A percentile compares a stretch with the other conserved stretches of the same genome.
Evolutionary conservation across 805 yeast genomes (phyloP).

Genomic region (Saccharomycopsis sp.): DNA sequence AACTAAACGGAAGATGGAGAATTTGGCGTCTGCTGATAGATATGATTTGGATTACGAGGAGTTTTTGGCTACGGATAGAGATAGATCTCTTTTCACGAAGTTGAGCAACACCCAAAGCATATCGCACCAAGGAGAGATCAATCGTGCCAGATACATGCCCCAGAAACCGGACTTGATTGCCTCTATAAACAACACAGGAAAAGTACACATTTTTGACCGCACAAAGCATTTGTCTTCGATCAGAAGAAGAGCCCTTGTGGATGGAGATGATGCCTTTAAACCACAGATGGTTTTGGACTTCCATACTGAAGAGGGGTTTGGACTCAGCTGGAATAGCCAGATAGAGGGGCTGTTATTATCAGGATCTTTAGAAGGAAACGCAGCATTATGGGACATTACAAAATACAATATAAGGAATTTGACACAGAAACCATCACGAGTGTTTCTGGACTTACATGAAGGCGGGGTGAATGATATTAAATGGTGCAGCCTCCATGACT

Average conservation of each 20-base stretch:
- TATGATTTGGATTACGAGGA: slow-evolving; percentile 13
- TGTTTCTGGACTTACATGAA: slow-evolving; percentile 28
- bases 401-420: slow-evolving; percentile 30
- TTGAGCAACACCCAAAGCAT: slow-evolving; percentile 41
- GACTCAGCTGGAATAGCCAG: slow-evolving; percentile 67
- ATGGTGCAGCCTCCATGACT: slow-evolving; percentile 60
- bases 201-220: slow-evolving; percentile 64
- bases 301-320: slow-evolving; percentile 53
- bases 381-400: slow-evolving; percentile 64
- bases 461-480: slow-evolving; percentile 64
- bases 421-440: slow-evolving; percentile 23
- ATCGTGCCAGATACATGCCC: slow-evolving; percentile 68
- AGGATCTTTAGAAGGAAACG: slow-evolving; percentile 57
- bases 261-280: slow-evolving; percentile 29
- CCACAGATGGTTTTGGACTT: slow-evolving; percentile 47
- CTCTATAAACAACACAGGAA: slow-evolving; percentile 61
- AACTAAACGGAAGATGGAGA: slow-evolving; percentile 10
- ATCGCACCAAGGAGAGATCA: slow-evolving; percentile 66
- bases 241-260: slow-evolving; percentile 27
- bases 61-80: slow-evolving; percentile 16
- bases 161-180: slow-evolving; percentile 82
- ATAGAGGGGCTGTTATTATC: slow-evolving; percentile 53
- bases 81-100: slow-evolving; percentile 22
- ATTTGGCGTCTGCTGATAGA: slow-evolving; percentile 22
- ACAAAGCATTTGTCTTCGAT: slow-evolving; percentile 61